phyloP scores from a whole-genome alignment of 257 asterid species.

The Verbena officinalis region DNA sequence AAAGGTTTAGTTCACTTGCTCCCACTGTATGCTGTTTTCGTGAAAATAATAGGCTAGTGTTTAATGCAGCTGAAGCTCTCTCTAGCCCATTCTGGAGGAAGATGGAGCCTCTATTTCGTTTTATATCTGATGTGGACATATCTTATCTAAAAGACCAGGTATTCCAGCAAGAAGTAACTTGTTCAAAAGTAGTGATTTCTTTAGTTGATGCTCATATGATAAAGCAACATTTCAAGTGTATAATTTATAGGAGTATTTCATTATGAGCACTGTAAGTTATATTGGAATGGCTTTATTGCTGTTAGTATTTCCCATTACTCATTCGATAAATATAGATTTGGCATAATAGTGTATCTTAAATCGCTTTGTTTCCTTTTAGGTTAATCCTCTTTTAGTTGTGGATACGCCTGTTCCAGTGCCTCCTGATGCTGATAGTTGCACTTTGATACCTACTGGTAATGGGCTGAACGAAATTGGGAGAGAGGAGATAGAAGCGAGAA shows the following conservation, averaged over 20 bases:
- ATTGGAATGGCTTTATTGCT: conserved; percentile 7
- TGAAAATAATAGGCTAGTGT: conserved; percentile 35
- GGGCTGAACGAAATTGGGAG: conserved; percentile 50
- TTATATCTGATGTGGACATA: conserved; percentile 68
- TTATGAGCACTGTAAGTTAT: background rate
- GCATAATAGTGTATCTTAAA: conserved; percentile 7
- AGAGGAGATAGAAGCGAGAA: conserved; percentile 54
- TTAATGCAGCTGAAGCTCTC: conserved; percentile 70
- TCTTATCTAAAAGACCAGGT: conserved; percentile 81
- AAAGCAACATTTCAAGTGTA: conserved; percentile 1
- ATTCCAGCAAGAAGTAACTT: conserved; percentile 18
- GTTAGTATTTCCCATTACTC: background rate
- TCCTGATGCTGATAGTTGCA: conserved; percentile 53
- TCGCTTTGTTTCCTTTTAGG: conserved; percentile 41
- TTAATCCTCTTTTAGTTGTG: conserved; percentile 46
- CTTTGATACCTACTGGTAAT: conserved; percentile 42
- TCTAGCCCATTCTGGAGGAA: conserved; percentile 82
- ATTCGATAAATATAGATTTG: too few species aligned
- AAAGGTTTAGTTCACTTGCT: conserved; percentile 25
- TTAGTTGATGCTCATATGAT: conserved; percentile 9
- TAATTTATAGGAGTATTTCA: background rate
- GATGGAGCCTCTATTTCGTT: conserved; percentile 75
- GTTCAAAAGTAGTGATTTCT: conserved; percentile 11
- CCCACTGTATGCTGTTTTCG: conserved; percentile 19
- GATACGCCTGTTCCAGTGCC: conserved; percentile 45